Evolutionary conservation across 2,329 filamentous ascomycete genomes (phyloP), one percentile per base, ranked within the genome.

Genomic region (Massarina eburnea): DNA sequence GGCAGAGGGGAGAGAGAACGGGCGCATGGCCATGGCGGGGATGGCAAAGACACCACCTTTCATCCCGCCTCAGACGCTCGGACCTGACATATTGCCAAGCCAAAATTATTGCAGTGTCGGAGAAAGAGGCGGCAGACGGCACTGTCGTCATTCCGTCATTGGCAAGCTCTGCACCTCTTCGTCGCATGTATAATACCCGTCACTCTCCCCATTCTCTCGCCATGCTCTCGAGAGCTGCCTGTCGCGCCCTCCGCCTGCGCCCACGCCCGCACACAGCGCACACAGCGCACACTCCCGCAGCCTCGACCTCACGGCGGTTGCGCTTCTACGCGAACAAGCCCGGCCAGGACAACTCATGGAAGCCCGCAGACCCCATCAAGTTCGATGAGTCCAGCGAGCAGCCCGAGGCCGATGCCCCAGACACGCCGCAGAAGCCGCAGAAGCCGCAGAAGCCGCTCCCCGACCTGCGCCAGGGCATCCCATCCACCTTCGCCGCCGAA

Each of bases 401-500:
- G 55, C 55, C 63, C 37, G 62, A 74, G 55, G 62, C 67, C 55
- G 58, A 67, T 51, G 37, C 59, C 35, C 52, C 57, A 15, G 49
- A 54, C 32, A 48, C 45, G n/a, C 67, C 9, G 60, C 72, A 43
- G 71, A 75, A 34, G 71, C 75, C 41, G 59, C 64, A 40, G 71
- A 79, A 83, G 19, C 77, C 81, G 41, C 67, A 64, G 14, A 80
- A 85, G 61, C 85, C 89, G 42, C 81, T 96, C 10, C 92, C 92
- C 42, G 91, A 97, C 67, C 79, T 97, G 35, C 94, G 90, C n/a
- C 86, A 92, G 64, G 92, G 92, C 54, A 95, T 97, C 52, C 92
- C 92, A 0, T 96, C 91, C 2, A 96, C 91, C 1, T 80, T 96
- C 44, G 88, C 86, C 45, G 85, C 85, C 48, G 92, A 96, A 72